A percentile compares a stretch with the other conserved stretches of the same genome.
Conservation (phyloP, 1,284 basidiomycete genomes). For the Tilletia walkeri region DNA sequence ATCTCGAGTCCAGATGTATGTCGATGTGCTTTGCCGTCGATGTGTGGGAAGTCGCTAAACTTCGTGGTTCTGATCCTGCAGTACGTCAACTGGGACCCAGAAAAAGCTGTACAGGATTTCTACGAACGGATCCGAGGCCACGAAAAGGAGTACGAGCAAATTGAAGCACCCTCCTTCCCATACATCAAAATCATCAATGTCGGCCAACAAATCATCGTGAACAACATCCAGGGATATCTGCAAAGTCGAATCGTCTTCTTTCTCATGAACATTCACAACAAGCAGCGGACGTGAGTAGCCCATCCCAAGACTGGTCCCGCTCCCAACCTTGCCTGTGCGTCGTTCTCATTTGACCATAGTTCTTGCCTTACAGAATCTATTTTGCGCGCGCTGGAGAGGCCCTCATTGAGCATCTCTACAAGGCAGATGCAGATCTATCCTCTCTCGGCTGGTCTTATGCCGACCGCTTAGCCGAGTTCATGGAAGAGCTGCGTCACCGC, state of each 20-base stretch:
- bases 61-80: conserved; percentile 51
- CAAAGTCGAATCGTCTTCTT: conserved; percentile 92
- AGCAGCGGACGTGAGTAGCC: conserved; percentile 67
- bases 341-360: neutral
- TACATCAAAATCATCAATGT: conserved; percentile 97
- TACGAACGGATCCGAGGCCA: conserved; percentile 83
- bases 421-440: conserved; percentile 94
- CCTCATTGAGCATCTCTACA: conserved; percentile 96
- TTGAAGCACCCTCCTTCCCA: conserved; percentile 71
- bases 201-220: conserved; percentile 58
- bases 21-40: conserved; percentile 25
- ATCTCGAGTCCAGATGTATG: conserved; percentile 92
- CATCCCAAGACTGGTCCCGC: neutral
- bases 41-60: conserved; percentile 3
- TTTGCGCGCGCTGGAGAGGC: conserved; percentile 54
- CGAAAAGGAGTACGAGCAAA: conserved; percentile 82
- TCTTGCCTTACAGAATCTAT: conserved; percentile 58
- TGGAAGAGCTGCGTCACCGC: conserved; percentile 44
- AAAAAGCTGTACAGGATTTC: conserved; percentile 87
- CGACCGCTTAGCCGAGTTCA: conserved; percentile 60
- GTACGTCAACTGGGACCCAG: conserved; percentile 90
- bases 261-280: conserved; percentile 97
- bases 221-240: conserved; percentile 80
- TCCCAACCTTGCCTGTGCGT: no score
- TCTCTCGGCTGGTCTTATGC: conserved; percentile 94